These are phyloP conservation scores for Aspergillus asperescens DNA, from an alignment of 495 filamentous ascomycete genomes.

Conservation along the genomic window DNA sequence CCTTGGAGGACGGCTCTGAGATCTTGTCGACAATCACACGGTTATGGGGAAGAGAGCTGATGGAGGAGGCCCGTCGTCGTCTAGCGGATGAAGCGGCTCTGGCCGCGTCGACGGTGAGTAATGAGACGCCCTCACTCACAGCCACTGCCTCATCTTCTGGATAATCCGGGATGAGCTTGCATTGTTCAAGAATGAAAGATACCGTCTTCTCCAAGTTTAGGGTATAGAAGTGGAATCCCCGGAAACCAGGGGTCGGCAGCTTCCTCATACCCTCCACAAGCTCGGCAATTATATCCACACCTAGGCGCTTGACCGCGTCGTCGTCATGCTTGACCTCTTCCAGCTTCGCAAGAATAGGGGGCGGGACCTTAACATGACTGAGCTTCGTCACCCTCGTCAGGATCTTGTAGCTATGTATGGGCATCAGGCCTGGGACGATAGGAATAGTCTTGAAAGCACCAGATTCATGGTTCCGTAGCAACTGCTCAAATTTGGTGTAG, in stretches of 20 bases:
- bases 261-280: slow-evolving; percentile 55
- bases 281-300: slow-evolving; percentile 47
- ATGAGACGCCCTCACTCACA: slow-evolving; percentile 37
- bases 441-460: slow-evolving; percentile 81
- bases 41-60: slow-evolving; percentile 63
- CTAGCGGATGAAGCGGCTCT: slow-evolving; percentile 26
- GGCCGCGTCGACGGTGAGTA: slow-evolving; percentile 24
- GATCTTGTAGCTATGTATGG: slow-evolving; percentile 94
- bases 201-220: slow-evolving; percentile 95
- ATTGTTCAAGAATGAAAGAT: slow-evolving; percentile 82
- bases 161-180: slow-evolving; percentile 67
- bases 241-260: slow-evolving; percentile 50
- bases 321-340: slow-evolving; percentile 84
- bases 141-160: slow-evolving; percentile 45
- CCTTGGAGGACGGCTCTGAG: slow-evolving; percentile 31
- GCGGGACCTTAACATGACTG: slow-evolving; percentile 77
- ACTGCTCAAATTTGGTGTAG: slow-evolving; percentile 72
- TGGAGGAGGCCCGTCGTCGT: slow-evolving; percentile 47
- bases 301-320: slow-evolving; percentile 70
- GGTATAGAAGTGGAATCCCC: slow-evolving; percentile 96
- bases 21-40: slow-evolving; percentile 68
- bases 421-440: slow-evolving; percentile 95
- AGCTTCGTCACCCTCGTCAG: slow-evolving; percentile 93
- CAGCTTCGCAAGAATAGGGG: slow-evolving; percentile 60
- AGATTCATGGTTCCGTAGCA: slow-evolving; percentile 74